Evolutionary conservation across 176 grass and related monocot species (phyloP).

Genomic region (Paspalum vaginatum): DNA sequence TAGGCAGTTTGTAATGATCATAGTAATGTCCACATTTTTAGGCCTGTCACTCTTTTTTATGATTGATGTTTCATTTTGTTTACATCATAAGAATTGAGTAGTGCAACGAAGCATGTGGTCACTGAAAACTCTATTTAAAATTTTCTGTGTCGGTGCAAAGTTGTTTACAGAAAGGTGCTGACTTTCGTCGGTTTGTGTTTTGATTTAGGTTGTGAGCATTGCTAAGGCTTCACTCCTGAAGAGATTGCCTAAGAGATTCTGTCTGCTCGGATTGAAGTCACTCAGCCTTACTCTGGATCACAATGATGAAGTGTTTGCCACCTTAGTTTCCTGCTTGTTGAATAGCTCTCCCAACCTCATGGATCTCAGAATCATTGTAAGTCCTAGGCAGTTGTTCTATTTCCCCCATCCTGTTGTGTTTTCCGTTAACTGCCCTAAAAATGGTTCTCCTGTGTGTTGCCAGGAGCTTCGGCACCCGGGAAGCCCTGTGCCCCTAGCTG

Average conservation of each 20-base stretch:
- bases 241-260: constrained; percentile 8
- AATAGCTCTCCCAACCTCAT: constrained; percentile 46
- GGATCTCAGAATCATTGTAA: constrained; percentile 41
- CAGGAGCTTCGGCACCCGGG: not conserved
- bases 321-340: constrained; percentile 41
- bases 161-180: not conserved
- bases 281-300: constrained; percentile 32
- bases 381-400: not conserved
- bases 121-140: not conserved
- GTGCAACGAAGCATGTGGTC: not conserved
- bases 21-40: not conserved
- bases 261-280: constrained; percentile 4
- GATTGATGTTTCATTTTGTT: not conserved
- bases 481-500: not conserved
- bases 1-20: not conserved
- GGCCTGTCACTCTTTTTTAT: not conserved
- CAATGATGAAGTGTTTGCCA: constrained; percentile 20
- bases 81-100: not conserved
- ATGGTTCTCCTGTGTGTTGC: not conserved
- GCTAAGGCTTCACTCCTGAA: not conserved
- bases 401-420: not conserved
- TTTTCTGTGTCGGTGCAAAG: not conserved
- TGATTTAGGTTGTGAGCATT: constrained; percentile 29
- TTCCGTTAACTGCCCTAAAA: not conserved
- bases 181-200: not conserved